Percentiles rank a stretch among this genome's conserved stretches.
These are phyloP conservation scores for Daldinia loculata DNA, from an alignment of 495 filamentous ascomycete genomes.

Conservation along the genomic window DNA sequence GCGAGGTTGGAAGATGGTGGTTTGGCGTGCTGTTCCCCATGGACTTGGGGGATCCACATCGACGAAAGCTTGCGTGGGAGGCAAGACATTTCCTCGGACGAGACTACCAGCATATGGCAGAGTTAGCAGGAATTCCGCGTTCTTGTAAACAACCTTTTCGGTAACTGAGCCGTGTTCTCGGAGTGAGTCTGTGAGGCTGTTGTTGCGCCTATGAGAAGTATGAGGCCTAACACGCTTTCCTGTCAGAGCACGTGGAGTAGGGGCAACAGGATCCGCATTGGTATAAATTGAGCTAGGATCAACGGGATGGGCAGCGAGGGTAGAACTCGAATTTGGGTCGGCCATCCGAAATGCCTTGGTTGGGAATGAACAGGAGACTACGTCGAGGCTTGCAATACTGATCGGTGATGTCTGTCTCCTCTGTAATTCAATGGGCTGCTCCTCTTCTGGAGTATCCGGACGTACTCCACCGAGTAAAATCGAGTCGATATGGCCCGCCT, in stretches of 20 bases:
- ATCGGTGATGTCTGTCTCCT: slow-evolving; percentile 57
- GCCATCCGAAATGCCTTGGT: slow-evolving; percentile 63
- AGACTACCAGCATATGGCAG: slow-evolving; percentile 80
- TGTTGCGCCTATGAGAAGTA: slow-evolving; percentile 60
- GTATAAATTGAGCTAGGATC: slow-evolving; percentile 60
- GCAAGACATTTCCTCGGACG: slow-evolving; percentile 81
- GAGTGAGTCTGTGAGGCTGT: slow-evolving; percentile 81
- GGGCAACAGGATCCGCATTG: slow-evolving; percentile 56
- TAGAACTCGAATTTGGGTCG: slow-evolving; percentile 53
- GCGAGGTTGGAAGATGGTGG: slow-evolving; percentile 58
- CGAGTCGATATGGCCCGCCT: slow-evolving; percentile 57
- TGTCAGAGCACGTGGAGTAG: slow-evolving; percentile 61
- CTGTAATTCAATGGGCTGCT: slow-evolving; percentile 32
- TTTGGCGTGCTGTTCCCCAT: slow-evolving; percentile 50
- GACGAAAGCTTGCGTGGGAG: slow-evolving; percentile 79
- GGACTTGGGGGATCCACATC: slow-evolving; percentile 72
- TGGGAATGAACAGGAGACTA: slow-evolving; percentile 85
- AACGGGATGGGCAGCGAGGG: slow-evolving; percentile 71
- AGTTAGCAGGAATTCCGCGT: slow-evolving; percentile 66
- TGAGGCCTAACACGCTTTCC: slow-evolving; percentile 61
- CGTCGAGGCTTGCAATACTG: slow-evolving; percentile 65
- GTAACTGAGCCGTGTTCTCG: slow-evolving; percentile 70
- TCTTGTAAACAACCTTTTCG: slow-evolving; percentile 59
- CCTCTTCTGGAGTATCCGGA: slow-evolving; percentile 53
- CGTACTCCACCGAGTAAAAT: slow-evolving; percentile 50